Evolutionary conservation across 108 stramenopile species (phyloP).

Genomic region (Nitzschia sp.): DNA sequence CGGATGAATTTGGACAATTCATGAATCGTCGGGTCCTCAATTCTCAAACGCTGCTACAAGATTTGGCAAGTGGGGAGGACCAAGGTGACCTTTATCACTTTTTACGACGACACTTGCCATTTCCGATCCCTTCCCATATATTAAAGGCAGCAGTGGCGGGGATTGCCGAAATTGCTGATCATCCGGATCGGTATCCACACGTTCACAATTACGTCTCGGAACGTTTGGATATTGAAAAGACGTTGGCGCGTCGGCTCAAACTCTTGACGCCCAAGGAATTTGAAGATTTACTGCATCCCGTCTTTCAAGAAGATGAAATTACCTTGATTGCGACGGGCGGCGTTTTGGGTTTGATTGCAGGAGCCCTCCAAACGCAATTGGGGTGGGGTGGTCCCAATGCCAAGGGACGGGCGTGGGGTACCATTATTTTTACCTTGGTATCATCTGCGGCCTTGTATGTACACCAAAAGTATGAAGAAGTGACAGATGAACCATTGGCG

Average conservation of each 20-base stretch:
- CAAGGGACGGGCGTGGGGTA: conserved; percentile 48
- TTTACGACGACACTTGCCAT: conserved; percentile 65
- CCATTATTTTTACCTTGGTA: conserved; percentile 34
- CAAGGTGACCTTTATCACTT: conserved; percentile 68
- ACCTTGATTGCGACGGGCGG: conserved; percentile 91
- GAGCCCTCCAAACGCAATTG: conserved; percentile 68
- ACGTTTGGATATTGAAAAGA: conserved; percentile 67
- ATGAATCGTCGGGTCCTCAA: conserved; percentile 68
- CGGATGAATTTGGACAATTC: conserved; percentile 74
- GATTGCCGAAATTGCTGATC: conserved; percentile 55
- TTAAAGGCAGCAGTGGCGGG: conserved; percentile 61
- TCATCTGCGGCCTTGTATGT: conserved; percentile 30
- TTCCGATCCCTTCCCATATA: conserved; percentile 67
- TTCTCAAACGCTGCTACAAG: conserved; percentile 54
- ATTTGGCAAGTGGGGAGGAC: conserved; percentile 56
- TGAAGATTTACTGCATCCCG: conserved; percentile 89
- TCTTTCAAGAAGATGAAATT: conserved; percentile 95
- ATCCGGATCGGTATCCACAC: conserved; percentile 56
- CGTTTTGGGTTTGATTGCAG: conserved; percentile 81
- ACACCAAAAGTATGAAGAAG: conserved; percentile 38
- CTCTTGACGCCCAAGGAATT: conserved; percentile 77
- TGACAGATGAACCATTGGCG: conserved; percentile 35
- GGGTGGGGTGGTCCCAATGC: conserved; percentile 81
- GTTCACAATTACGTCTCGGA: conserved; percentile 65
- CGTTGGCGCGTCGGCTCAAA: conserved; percentile 75